A percentile compares a stretch with the other conserved stretches of the same genome.
phyloP scores from a whole-genome alignment of 345 rosid genomes.

The Euphorbia tirucalli region DNA sequence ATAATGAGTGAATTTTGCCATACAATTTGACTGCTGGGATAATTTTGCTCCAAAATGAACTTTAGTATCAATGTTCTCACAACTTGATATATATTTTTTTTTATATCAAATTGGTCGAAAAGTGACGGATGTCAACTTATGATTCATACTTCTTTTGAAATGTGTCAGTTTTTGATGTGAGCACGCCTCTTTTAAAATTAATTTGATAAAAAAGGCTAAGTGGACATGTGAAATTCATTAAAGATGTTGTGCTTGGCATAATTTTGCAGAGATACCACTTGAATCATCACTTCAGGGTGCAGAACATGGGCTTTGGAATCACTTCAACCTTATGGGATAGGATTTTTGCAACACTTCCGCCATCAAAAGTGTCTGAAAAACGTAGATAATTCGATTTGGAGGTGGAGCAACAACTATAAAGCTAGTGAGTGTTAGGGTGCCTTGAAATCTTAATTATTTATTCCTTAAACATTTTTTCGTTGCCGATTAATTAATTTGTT shows the following conservation, averaged over 20 bases:
- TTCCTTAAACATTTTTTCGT: slow-evolving; percentile 9
- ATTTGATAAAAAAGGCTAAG: no score
- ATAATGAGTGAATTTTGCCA: neutral
- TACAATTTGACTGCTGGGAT: neutral
- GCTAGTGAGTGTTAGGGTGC: neutral
- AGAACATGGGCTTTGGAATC: slow-evolving; percentile 83
- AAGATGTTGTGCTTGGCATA: no score
- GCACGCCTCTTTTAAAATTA: no score
- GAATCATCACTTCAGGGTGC: slow-evolving; percentile 91
- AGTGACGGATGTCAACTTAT: no score
- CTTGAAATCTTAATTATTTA: neutral
- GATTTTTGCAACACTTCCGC: slow-evolving; percentile 84
- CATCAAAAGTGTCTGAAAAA: slow-evolving; percentile 15
- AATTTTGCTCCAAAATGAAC: no score
- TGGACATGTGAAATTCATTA: no score
- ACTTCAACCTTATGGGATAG: slow-evolving; percentile 89
- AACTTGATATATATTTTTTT: no score
- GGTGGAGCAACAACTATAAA: neutral
- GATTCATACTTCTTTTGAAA: no score
- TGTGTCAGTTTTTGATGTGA: no score
- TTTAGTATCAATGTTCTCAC: no score
- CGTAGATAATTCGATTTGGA: slow-evolving; percentile 7
- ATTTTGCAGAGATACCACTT: slow-evolving; percentile 80
- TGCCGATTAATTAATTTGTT: slow-evolving; percentile 2
- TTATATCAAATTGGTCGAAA: no score